Evolutionary conservation across 768 basidiomycete genomes (phyloP), one percentile per base, ranked within the genome.

Genomic region (Mycena capillaripes): DNA sequence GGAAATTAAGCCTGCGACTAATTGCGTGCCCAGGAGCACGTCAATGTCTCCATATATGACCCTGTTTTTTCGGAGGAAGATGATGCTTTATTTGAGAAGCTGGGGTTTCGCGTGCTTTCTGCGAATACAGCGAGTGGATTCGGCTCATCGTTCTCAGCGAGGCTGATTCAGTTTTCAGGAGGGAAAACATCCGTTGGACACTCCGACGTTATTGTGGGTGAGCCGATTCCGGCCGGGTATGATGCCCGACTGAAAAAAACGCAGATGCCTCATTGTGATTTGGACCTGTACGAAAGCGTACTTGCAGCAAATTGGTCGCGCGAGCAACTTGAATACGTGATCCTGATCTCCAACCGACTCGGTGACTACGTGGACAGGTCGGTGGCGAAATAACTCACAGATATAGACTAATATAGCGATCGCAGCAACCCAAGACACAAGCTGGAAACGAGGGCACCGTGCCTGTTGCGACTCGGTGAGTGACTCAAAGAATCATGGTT

Each of bases 261-360:
- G 59, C 62, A 71, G 82, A 93, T 94, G 92, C 93, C 93, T 25
- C 93, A 95, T 80, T 94, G 94, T 78, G 92, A 93, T 77, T 77
- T 92, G 80, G 86, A 86, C 71, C 84, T 95, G 30, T 93, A 94
- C 79, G 92, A 95, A 78, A 85, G 82, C 73, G 77, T 94, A 53
- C 80, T 95, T 66, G 85, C 86, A 68, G 52, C 66, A 48, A 72
- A 67, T 61, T 92, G 91, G 91, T 81, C 83, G 55, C 77, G 69
- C 32, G 83, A 83, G 32, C 81, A 81, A 25, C 80, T 93, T 61
- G 77, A 83, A 67, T 83, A 82, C 69, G 76, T 91, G 27, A 76
- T 93, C 63, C 83, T 95, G 63, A 76, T 95, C 70, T 91, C 89
- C 66, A 95, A 95, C 81, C 85, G 82, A 63, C 83, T 95, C 71